These are phyloP conservation scores for Colletotrichum tropicicola DNA, from an alignment of 2,329 filamentous ascomycete species.

Conservation along the genomic window DNA sequence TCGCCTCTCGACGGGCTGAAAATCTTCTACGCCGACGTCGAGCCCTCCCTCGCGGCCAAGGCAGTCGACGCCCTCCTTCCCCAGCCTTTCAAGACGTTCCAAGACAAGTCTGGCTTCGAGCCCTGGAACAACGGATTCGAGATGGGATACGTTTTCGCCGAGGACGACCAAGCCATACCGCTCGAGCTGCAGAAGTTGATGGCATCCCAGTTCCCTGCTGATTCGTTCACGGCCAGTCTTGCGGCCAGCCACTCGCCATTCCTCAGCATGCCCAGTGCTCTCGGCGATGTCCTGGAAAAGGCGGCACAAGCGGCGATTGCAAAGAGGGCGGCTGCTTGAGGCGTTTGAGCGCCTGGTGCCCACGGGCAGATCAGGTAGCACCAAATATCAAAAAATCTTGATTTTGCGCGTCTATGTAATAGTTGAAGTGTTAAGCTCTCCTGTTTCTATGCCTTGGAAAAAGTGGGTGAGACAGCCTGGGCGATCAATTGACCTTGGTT, in stretches of 20 bases:
- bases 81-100: conserved; percentile 27
- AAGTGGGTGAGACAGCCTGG: too few species aligned
- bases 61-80: conserved; percentile 18
- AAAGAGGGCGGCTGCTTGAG: not conserved
- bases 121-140: conserved; percentile 38
- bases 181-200: conserved; percentile 31
- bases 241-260: conserved; percentile 13
- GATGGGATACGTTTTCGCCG: conserved; percentile 36
- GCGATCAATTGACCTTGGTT: too few species aligned
- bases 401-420: too few species aligned
- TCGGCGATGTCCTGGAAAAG: conserved; percentile 2
- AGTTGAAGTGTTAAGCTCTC: too few species aligned
- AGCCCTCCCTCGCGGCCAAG: conserved; percentile 12
- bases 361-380: too few species aligned
- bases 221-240: conserved; percentile 24
- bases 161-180: conserved; percentile 34
- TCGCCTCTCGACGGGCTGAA: not conserved
- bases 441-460: too few species aligned
- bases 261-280: conserved; percentile 10
- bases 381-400: too few species aligned
- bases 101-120: conserved; percentile 34
- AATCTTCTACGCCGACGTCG: conserved; percentile 36
- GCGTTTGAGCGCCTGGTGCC: too few species aligned
- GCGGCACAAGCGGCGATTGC: not conserved
- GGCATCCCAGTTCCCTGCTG: conserved; percentile 36